Base-by-base conservation (phyloP, 129 eudicot genomes). In the Saposhnikovia divaricata region DNA sequence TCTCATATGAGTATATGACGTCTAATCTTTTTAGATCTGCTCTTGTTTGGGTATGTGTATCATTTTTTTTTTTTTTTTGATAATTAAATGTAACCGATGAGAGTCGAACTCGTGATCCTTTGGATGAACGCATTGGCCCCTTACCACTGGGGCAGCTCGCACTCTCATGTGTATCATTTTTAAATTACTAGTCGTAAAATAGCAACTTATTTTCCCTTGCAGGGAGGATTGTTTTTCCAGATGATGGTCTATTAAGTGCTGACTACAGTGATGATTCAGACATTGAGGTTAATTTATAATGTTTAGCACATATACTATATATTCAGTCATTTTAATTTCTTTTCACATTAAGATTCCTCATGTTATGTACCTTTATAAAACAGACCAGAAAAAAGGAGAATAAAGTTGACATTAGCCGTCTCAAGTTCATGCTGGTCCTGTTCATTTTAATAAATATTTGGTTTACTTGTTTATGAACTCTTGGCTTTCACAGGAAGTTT, bases 361-460 rank as follows among this genome's bases (percentile, higher is more conserved):
- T 71, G 19, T 37, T 65, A 39, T 84, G 71, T 78, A 19, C 74
- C 37, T 78, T 42, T 81, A 61, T 66, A 75, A 87, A 72, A 57
- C 77, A 88, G 91, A 76, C 77, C 25, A 80, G 78, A 87, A 80
- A 81, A 50, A 77, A 73, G 78, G 95, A 85, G 83, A 90, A 84
- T 84, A 82, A 88, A 81, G 85, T 80, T 80, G 93, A 90, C 82
- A 77, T 91, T 79, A 84, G 83, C 72, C 97, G 89, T 81, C 91
- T 94, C 81, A 91, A 89, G 82, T 88, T 84, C 69, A 84, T 94
- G 89, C 92, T 94, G 98, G 98, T 94, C 90, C 57, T 78, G 53
- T 45, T 79, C 19, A 23, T 4, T 47, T 75, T 81, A 19, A 63
- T 57, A 57, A 73, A 50, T 73, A 73, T 57, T 23, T 40, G 45